Evolutionary conservation across 176 grass and related monocot species (phyloP).

Genomic region (Areca catechu): DNA sequence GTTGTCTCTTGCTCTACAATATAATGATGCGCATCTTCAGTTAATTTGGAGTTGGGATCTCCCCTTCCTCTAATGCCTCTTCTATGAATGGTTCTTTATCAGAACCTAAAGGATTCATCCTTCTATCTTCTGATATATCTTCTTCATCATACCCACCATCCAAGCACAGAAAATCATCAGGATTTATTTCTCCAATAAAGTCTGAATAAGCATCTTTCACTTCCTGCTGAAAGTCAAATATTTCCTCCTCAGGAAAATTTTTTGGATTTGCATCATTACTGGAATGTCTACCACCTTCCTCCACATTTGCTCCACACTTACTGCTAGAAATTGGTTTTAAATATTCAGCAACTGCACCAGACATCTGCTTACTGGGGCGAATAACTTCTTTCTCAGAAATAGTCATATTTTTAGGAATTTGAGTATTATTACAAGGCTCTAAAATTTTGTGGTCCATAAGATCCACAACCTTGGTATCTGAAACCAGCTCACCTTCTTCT

Average conservation of each 20-base stretch:
- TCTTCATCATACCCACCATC: constrained; percentile 31
- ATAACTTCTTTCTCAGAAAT: neutral
- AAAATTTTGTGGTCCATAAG: constrained; percentile 27
- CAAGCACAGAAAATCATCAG: constrained; percentile 56
- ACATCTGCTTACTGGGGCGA: constrained; percentile 2
- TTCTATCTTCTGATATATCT: neutral
- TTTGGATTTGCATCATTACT: neutral
- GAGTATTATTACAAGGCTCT: neutral
- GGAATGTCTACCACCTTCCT: constrained; percentile 3
- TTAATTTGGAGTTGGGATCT: constrained; percentile 34
- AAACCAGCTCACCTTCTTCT: constrained; percentile 67
- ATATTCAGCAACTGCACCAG: constrained; percentile 22
- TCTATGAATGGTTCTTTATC: neutral
- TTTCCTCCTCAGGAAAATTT: constrained; percentile 12
- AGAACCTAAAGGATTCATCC: constrained; percentile 1
- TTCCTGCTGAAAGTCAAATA: constrained; percentile 58
- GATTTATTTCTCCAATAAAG: constrained; percentile 57
- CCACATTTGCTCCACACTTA: constrained; percentile 12
- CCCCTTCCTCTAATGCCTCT: constrained; percentile 66
- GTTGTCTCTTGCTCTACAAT: too few relatives aligned
- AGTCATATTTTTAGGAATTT: neutral
- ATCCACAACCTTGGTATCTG: constrained; percentile 57
- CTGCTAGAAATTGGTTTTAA: constrained; percentile 21
- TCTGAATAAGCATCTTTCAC: constrained; percentile 46
- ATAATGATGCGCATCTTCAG: too few relatives aligned